Base-by-base conservation (phyloP, 2,329 filamentous ascomycete genomes). In the Periconia sp. region DNA sequence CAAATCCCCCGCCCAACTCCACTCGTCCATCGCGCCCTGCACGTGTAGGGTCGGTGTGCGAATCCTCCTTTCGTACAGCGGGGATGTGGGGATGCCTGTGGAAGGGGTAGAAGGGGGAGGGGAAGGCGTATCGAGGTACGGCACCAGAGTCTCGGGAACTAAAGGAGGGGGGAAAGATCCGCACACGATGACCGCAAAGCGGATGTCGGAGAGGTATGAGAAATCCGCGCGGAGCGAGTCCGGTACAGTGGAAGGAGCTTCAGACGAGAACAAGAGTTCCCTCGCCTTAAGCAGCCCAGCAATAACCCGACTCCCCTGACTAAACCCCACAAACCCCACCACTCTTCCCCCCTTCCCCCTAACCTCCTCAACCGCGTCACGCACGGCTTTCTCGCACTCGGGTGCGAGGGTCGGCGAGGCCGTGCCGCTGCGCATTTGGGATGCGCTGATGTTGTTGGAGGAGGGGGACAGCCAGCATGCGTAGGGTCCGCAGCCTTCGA, bases 401-500 rank as follows among this genome's bases (percentile, higher is more conserved):
- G 53, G 37, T 2, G 58, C 23, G 58, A 71, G 57, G 15, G 31
- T 11, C 3, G 55, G 53, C 1, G 60, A 58, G 2, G 48, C 37
- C 1, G n/a, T n/a, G n/a, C 64, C 64, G 6, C 6, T 6, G 6
- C 54, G 59, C 59, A 68, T 68, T 7, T 48, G 42, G 5, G 61
- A 52, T 44, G 58, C 37, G 8, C 15, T 17, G 13, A 53, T 58
- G 42, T 64, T 48, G 30, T 59, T 59, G 42, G 65, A 61, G 2
- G 42, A 45, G 6, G 60, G 56, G 1, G 62, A 65, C 1, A 70
- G 43, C 71, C 71, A 74, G 55, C 67, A 68, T 13, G 63, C 57
- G 59, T 62, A 74, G 6, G 71, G 71, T 9, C 69, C 71, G 62
- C 67, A 71, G 59, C 66, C 71, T 47, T 72, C 70, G 59, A 74